Evolutionary conservation across 768 basidiomycete species (phyloP).

Genomic region (Trametes cubensis): DNA sequence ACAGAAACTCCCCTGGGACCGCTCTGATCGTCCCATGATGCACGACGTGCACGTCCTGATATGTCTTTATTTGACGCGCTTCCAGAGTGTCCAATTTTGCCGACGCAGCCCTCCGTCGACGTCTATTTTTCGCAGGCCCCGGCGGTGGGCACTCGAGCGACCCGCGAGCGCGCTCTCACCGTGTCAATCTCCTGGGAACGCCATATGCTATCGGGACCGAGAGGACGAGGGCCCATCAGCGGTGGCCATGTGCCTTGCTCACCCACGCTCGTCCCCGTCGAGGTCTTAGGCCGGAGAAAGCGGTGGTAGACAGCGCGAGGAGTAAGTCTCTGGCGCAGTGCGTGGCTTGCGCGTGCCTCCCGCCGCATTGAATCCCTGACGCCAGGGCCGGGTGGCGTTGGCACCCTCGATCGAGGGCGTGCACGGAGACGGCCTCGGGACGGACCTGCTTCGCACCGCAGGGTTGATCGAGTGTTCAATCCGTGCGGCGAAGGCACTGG

Average conservation of each 20-base stretch:
- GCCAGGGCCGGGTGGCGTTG: conserved; percentile 3
- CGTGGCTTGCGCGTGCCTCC: not conserved
- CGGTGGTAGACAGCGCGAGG: not conserved
- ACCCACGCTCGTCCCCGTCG: not conserved
- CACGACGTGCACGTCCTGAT: conserved; percentile 5
- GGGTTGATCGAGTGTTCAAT: conserved; percentile 16
- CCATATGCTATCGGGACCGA: conserved; percentile 22
- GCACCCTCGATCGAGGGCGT: conserved; percentile 15
- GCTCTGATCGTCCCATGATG: conserved; percentile 17
- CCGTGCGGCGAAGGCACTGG: conserved; percentile 3
- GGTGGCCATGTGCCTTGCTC: conserved; percentile 3
- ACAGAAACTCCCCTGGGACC: conserved; percentile 23
- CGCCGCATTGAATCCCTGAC: conserved; percentile 1
- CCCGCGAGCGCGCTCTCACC: conserved; percentile 18
- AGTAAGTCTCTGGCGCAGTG: not conserved
- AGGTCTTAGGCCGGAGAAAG: conserved; percentile 7
- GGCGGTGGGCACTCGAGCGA: conserved; percentile 5
- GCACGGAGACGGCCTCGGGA: conserved; percentile 11
- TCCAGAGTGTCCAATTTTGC: conserved; percentile 11
- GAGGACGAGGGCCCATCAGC: conserved; percentile 14
- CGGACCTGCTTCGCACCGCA: conserved; percentile 3
- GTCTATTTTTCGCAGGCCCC: conserved; percentile 18
- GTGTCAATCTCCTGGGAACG: conserved; percentile 15
- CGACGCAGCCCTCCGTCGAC: conserved; percentile 18
- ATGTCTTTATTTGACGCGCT: conserved; percentile 14